These are phyloP conservation scores for Salix exigua DNA, from an alignment of 345 rosid species.

Conservation along the genomic window DNA sequence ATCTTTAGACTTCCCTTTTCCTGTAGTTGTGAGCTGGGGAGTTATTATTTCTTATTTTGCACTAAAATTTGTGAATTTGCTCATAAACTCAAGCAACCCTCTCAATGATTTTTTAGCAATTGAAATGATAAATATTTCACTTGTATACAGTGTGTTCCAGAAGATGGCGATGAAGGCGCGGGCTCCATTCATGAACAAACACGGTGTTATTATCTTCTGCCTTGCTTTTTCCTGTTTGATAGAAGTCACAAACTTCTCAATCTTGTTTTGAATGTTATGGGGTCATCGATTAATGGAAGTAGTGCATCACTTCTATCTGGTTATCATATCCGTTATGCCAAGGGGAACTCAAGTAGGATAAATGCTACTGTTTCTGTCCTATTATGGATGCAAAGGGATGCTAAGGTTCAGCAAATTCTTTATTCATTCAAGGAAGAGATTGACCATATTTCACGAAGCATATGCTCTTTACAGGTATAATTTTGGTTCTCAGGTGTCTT, in stretches of 20 bases:
- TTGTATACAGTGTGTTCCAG: slow-evolving; percentile 48
- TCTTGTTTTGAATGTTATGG: slow-evolving; percentile 44
- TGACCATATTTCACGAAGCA: slow-evolving; percentile 33
- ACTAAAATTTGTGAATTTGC: neutral
- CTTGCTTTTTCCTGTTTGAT: slow-evolving; percentile 60
- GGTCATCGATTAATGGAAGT: slow-evolving; percentile 32
- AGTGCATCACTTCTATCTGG: slow-evolving; percentile 17
- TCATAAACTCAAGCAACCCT: neutral
- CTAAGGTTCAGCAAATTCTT: slow-evolving; percentile 38
- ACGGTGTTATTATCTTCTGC: slow-evolving; percentile 45
- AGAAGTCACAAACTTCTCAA: slow-evolving; percentile 46
- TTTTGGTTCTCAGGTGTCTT: neutral
- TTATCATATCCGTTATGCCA: slow-evolving; percentile 20
- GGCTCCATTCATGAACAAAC: slow-evolving; percentile 16
- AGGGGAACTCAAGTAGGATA: slow-evolving; percentile 31
- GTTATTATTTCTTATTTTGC: neutral
- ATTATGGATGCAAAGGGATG: slow-evolving; percentile 50
- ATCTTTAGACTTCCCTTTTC: neutral
- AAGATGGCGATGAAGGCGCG: slow-evolving; percentile 36
- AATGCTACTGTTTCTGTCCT: slow-evolving; percentile 47
- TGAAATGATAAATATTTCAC: neutral
- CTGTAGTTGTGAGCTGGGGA: neutral
- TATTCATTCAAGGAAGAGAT: slow-evolving; percentile 45
- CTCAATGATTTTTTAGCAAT: neutral
- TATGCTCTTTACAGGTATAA: slow-evolving; percentile 54